A percentile compares a stretch with the other conserved stretches of the same genome.
Conservation (phyloP, 768 basidiomycete genomes). For the Megacollybia marginata region DNA sequence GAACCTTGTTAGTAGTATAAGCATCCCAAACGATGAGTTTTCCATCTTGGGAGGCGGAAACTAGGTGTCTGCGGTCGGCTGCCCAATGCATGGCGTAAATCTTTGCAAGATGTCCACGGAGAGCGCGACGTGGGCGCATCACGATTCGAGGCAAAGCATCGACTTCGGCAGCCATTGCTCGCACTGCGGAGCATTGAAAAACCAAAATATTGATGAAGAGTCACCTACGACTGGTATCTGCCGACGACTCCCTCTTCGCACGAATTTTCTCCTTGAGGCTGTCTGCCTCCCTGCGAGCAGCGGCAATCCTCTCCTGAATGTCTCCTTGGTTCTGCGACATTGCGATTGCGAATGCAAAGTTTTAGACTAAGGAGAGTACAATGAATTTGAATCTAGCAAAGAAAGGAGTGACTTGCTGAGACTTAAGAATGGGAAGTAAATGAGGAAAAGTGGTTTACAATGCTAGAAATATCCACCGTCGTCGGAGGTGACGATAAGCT, state of each 20-base stretch:
- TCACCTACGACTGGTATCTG: slow-evolving; percentile 89
- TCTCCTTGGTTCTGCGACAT: slow-evolving; percentile 82
- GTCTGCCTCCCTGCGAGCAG: slow-evolving; percentile 94
- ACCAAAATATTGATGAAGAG: too few species aligned
- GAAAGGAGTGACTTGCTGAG: too few species aligned
- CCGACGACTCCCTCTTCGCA: slow-evolving; percentile 91
- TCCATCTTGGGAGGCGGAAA: slow-evolving; percentile 99
- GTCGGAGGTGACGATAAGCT: too few species aligned
- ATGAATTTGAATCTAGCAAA: neutral
- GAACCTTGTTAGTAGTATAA: slow-evolving; percentile 99
- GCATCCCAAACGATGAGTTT: slow-evolving; percentile 99
- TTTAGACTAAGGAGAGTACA: neutral
- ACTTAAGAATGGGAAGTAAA: too few species aligned
- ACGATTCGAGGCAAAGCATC: slow-evolving; percentile 94
- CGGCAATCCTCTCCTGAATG: slow-evolving; percentile 89
- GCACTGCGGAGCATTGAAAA: slow-evolving; percentile 46
- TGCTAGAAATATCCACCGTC: too few species aligned
- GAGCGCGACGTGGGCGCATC: slow-evolving; percentile 91
- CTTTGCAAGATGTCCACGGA: slow-evolving; percentile 97
- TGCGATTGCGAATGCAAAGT: slow-evolving; percentile 1
- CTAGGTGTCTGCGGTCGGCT: slow-evolving; percentile 91
- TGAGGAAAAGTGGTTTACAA: too few species aligned
- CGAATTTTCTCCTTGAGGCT: slow-evolving; percentile 98
- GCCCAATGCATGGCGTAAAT: slow-evolving; percentile 99
- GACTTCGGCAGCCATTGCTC: slow-evolving; percentile 97